Percentiles rank a stretch among this genome's conserved stretches.
Conservation (phyloP, 1,284 basidiomycete genomes). For the Leucoagaricus sp. region DNA sequence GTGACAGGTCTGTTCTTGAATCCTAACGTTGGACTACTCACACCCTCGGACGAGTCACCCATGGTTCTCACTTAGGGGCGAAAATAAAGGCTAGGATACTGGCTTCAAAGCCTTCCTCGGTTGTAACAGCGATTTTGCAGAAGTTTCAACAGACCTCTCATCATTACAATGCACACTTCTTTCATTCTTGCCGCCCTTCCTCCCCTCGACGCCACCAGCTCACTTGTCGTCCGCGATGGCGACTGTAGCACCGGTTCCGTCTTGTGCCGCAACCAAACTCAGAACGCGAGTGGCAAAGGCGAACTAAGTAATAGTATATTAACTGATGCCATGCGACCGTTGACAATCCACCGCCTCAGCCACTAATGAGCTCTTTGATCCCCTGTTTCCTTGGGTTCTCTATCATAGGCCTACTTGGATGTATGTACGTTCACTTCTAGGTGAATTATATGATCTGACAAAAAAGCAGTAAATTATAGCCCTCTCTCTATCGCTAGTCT, state of each 20-base stretch:
- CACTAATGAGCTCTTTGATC: conserved; percentile 12
- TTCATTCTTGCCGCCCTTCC: conserved; percentile 19
- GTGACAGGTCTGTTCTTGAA: no score
- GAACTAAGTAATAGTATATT: not conserved
- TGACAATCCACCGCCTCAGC: no score
- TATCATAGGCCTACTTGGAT: conserved; percentile 21
- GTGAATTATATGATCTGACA: no score
- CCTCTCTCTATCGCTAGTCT: conserved; percentile 18
- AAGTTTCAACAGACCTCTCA: conserved; percentile 2
- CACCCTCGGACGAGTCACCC: no score
- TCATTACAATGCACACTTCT: conserved; percentile 17
- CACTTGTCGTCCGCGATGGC: conserved; percentile 13
- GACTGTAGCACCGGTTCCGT: conserved; percentile 19
- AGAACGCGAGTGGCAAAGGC: conserved; percentile 1
- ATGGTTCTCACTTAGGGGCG: no score
- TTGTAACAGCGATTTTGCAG: not conserved
- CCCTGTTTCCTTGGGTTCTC: conserved; percentile 20
- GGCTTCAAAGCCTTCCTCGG: not conserved
- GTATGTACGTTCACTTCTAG: conserved; percentile 17
- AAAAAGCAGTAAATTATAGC: conserved; percentile 21
- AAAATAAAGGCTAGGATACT: no score
- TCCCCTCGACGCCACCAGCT: conserved; percentile 17
- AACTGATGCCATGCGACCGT: not conserved
- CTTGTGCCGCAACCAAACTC: conserved; percentile 20
- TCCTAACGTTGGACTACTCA: no score